phyloP scores from a whole-genome alignment of 2,329 filamentous ascomycete species.

The Venturia effusa region DNA sequence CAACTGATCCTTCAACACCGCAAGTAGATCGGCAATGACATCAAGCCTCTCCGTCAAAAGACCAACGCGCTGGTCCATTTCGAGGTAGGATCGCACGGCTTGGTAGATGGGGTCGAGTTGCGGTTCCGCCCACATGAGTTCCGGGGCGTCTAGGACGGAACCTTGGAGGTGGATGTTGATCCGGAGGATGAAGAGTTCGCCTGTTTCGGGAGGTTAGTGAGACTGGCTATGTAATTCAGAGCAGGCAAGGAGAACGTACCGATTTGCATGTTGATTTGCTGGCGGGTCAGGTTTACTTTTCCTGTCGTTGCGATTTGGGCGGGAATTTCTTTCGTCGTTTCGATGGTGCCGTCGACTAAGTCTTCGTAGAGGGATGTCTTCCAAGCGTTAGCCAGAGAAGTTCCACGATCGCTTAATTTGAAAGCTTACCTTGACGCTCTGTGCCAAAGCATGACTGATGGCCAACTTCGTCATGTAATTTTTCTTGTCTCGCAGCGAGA shows the following conservation, averaged over 20 bases:
- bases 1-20: conserved; percentile 89
- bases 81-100: conserved; percentile 86
- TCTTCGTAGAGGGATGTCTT: conserved; percentile 93
- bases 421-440: conserved; percentile 71
- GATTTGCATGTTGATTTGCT: conserved; percentile 98
- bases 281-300: conserved; percentile 76
- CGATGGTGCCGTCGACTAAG: conserved; percentile 84
- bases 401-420: not conserved
- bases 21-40: conserved; percentile 86
- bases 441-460: conserved; percentile 88
- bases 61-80: conserved; percentile 93
- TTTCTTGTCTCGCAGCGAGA: conserved; percentile 81
- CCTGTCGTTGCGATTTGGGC: conserved; percentile 87
- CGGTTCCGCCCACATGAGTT: conserved; percentile 97
- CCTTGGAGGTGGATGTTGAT: conserved; percentile 98
- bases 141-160: conserved; percentile 89
- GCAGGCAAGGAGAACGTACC: conserved; percentile 39
- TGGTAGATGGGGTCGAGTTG: conserved; percentile 95
- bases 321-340: conserved; percentile 85
- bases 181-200: conserved; percentile 85
- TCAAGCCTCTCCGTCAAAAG: conserved; percentile 81
- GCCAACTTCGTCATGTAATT: conserved; percentile 98
- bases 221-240: too few relatives aligned
- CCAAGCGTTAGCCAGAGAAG: not conserved
- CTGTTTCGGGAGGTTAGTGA: not conserved